Base-by-base conservation (phyloP, 306 rosid genomes). In the Prunus campanulata region DNA sequence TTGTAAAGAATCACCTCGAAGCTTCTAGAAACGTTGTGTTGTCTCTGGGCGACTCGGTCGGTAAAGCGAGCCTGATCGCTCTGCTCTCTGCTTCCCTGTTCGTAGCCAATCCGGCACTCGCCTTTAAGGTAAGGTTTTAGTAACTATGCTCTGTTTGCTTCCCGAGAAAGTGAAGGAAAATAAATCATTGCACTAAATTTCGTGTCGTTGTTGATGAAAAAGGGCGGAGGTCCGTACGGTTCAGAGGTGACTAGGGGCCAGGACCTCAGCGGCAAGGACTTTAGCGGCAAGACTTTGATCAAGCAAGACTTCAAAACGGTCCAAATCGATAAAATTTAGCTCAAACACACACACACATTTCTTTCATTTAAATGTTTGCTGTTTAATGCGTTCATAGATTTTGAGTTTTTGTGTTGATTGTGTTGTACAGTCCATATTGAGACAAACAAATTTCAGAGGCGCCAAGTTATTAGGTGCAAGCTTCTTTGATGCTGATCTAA, bases 291-390 rank as follows among this genome's bases (percentile, higher is more conserved):
- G 88, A 86, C 92, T 32, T 83, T 95, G 77, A 88, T 90, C 87
- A 89, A 88, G 80, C 98, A 95, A 89, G 97, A 95, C 80, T 95
- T 95, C 85, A 95, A 95, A 88, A 95, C 97, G 92, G 97, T 94
- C 30, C 74, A 48, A 46, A 10, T 63, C 81, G 30, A 24, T 65
- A 19, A 15, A 25, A 10, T 16, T 69, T 25, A 7, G 44, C 44
- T 39, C 44, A 6, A 35, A 35, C 9, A 39, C 44, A 7, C 44
- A 2, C 44, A 7, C 35, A 0, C 54, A 24, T 39, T 15, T 66
- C 8, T 39, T 42, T 4, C 57, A 2, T 44, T 8, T 8, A 7
- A 35, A 18, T 18, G 50, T 62, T 18, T 27, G 19, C 20, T 76
- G 48, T n/a, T 29, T 13, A 25, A 4, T 27, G 61, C 7, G 0